Conservation (phyloP, 805 yeast species). For the Myxozyma kluyveri region DNA sequence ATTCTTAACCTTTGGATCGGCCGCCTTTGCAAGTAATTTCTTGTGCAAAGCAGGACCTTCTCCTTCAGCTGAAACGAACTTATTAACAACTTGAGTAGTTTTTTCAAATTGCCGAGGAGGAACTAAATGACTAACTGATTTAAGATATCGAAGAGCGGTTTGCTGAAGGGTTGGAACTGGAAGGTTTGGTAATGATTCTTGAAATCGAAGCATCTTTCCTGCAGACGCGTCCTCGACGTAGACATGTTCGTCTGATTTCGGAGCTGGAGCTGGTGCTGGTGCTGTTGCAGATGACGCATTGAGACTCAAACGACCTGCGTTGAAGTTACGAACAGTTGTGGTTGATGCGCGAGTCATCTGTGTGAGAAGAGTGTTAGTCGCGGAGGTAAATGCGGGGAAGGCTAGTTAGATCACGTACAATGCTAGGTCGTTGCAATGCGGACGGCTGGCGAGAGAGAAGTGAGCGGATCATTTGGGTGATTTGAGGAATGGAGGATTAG, state of each 20-base stretch:
- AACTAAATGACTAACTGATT: slow-evolving; percentile 66
- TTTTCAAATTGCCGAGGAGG: slow-evolving; percentile 51
- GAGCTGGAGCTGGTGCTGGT: slow-evolving; percentile 10
- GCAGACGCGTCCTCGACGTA: slow-evolving; percentile 43
- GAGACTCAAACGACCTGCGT: slow-evolving; percentile 6
- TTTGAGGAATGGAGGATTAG: neutral
- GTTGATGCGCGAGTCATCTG: slow-evolving; percentile 5
- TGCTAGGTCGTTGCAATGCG: too few relatives aligned
- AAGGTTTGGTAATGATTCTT: slow-evolving; percentile 69
- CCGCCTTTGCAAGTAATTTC: slow-evolving; percentile 58
- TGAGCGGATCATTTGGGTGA: neutral
- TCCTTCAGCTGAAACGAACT: slow-evolving; percentile 62
- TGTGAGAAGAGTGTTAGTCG: too few relatives aligned
- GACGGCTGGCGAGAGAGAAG: neutral
- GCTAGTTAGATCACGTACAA: too few relatives aligned
- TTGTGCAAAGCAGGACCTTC: slow-evolving; percentile 66
- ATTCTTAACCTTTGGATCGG: slow-evolving; percentile 58
- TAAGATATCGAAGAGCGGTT: slow-evolving; percentile 67
- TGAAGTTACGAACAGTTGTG: slow-evolving; percentile 10
- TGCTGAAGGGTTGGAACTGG: slow-evolving; percentile 82
- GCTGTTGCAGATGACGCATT: slow-evolving; percentile 13
- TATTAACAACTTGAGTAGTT: slow-evolving; percentile 58
- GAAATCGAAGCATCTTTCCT: slow-evolving; percentile 72
- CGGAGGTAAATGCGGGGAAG: neutral
- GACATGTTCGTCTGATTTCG: slow-evolving; percentile 8